These are phyloP conservation scores for Trichomonas vaginalis DNA, from an alignment of 208 protist species.

Conservation along the genomic window DNA sequence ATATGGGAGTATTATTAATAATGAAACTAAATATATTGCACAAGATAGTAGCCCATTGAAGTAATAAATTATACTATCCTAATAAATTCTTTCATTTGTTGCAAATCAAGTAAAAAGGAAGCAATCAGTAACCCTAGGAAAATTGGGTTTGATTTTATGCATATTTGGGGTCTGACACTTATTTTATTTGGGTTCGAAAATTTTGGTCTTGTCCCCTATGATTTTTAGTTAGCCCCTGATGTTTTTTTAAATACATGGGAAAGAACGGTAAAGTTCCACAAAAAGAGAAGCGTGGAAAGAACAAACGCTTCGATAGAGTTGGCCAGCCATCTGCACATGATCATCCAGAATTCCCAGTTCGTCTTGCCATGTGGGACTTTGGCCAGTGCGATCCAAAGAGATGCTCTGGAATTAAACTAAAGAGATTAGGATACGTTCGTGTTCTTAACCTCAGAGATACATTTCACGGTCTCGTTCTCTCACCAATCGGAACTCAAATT, in stretches of 20 bases:
- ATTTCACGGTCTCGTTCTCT: constrained; percentile 77
- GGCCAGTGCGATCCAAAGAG: constrained; percentile 87
- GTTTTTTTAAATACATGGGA: neutral
- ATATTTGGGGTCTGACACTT: neutral
- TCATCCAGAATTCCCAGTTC: neutral
- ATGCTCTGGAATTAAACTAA: constrained; percentile 84
- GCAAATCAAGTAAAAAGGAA: too few species aligned
- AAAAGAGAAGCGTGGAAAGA: neutral
- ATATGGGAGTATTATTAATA: too few species aligned
- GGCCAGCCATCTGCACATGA: too few species aligned
- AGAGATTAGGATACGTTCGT: constrained; percentile 52
- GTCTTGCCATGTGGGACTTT: constrained; percentile 90
- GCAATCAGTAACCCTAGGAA: too few species aligned
- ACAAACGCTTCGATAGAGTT: neutral
- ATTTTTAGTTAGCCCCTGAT: neutral
- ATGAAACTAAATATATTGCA: too few species aligned
- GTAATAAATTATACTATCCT: too few species aligned
- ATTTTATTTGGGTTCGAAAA: neutral
- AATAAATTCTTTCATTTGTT: too few species aligned
- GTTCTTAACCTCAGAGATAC: constrained; percentile 58
- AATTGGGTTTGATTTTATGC: too few species aligned
- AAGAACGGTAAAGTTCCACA: neutral
- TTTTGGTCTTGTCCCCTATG: neutral
- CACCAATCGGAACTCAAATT: constrained; percentile 31
- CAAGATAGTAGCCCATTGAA: too few species aligned